phyloP scores from a whole-genome alignment of 495 filamentous ascomycete species.

The Chlorociboria aeruginascens region DNA sequence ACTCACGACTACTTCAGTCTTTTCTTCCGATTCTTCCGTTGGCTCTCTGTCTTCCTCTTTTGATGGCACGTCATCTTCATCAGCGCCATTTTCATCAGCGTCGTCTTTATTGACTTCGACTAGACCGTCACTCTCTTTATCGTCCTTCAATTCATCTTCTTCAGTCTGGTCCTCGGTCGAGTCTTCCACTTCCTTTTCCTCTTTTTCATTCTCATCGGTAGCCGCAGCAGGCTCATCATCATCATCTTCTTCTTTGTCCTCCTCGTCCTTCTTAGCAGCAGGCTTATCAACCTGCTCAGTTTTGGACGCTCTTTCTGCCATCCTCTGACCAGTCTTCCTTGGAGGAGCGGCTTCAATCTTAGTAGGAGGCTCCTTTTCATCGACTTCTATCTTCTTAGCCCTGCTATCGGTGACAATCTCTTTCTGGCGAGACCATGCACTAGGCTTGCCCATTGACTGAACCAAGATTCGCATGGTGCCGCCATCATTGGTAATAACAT shows the following conservation, averaged over 20 bases:
- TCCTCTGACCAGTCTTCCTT: background rate
- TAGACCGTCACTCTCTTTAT: background rate
- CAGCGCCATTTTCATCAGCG: background rate
- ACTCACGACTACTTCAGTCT: no score
- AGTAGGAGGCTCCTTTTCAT: background rate
- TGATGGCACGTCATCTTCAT: background rate
- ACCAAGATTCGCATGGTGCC: conserved; percentile 1
- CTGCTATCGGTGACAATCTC: background rate
- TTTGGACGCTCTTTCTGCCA: no score
- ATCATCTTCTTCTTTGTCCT: no score
- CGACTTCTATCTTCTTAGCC: background rate
- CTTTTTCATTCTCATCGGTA: background rate
- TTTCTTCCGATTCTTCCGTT: no score
- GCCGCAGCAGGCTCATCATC: background rate
- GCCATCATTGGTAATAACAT: conserved; percentile 5
- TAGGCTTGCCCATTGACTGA: background rate
- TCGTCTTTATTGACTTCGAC: background rate
- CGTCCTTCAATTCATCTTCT: background rate
- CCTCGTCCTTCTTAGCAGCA: no score
- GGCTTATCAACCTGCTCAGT: no score
- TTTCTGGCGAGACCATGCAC: background rate
- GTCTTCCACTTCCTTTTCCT: background rate
- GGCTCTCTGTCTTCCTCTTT: no score
- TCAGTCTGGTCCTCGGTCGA: background rate
- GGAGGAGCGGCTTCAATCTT: background rate